Base-by-base conservation (phyloP, 1,139 yeast genomes). In the Diutina catenulata region DNA sequence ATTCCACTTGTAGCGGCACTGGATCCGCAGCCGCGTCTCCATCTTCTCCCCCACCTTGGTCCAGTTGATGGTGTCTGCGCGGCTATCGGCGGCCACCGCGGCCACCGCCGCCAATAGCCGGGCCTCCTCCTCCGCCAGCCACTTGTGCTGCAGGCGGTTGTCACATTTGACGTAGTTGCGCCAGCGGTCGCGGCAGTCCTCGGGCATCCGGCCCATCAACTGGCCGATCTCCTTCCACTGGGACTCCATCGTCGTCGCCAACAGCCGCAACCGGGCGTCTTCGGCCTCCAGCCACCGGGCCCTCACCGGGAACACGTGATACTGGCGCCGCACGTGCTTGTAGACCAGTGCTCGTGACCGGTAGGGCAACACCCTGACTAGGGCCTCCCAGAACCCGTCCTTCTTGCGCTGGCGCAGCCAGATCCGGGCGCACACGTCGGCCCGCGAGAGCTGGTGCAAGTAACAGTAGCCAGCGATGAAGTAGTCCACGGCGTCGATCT, bases 121-220 rank as follows among this genome's bases (percentile, higher is more conserved):
- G 19, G 62, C 65, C 53, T 87, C 96, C 52, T 87, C 95, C 31
- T 73, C 78, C 1, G 57, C 53, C 0, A 79, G 63, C 97, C 97
- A 88, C 53, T 80, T 82, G 55, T 83, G 80, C 38, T 72, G 70
- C 13, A 76, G 73, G 45, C 96, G 66, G 41, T 73, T 74, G 13
- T 64, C 65, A 60, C 96, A 87, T 55, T 87, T 87, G 43, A 87
- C 81, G 52, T 88, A 88, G 56, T 88, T 88, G 56, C 97, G 70
- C 95, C 95, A 88, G 46, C 97, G 68, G 54, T 88, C 97, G 46
- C 97, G 70, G 55, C 96, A 87, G 59, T 88, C 97, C 51, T 88
- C 97, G 0, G 97, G 96, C 97, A 88, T 88, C 50, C 97, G 70
- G 10, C 84, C 84, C 75, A 87, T 64, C 7, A 67, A 59, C 40